Conservation (phyloP, 2,329 filamentous ascomycete genomes). For the Epichloe elymi region DNA sequence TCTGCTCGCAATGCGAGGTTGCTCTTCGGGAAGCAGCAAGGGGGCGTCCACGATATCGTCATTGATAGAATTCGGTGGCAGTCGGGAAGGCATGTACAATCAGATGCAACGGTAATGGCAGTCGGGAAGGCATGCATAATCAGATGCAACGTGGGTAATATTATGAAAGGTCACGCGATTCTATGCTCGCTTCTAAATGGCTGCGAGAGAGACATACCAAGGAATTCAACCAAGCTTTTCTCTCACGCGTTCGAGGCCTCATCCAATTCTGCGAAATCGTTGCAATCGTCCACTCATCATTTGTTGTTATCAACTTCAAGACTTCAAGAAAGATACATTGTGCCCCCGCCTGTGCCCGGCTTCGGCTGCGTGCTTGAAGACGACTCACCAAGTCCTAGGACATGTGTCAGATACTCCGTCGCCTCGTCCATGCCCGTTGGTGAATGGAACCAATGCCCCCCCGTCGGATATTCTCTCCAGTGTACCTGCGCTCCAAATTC, state of each 20-base stretch:
- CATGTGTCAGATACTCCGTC: slow-evolving; percentile 18
- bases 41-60: not conserved
- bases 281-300: not conserved
- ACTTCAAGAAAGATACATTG: not conserved
- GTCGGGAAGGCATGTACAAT: not conserved
- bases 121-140: not conserved
- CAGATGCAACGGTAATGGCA: too few relatives aligned
- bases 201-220: not conserved
- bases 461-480: slow-evolving; percentile 28
- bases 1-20: not conserved
- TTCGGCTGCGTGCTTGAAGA: not conserved
- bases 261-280: too few relatives aligned
- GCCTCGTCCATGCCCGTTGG: slow-evolving; percentile 30
- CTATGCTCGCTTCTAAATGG: not conserved
- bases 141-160: too few relatives aligned
- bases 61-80: not conserved
- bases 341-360: not conserved
- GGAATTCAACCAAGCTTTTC: too few relatives aligned
- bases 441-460: slow-evolving; percentile 32
- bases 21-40: not conserved
- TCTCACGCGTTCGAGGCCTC: too few relatives aligned
- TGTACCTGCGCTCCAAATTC: slow-evolving; percentile 24
- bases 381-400: not conserved
- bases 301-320: not conserved
- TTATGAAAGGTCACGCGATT: not conserved